Percentiles rank a stretch among this genome's conserved stretches.
phyloP scores from a whole-genome alignment of 345 rosid genomes.

The Melaleuca alternifolia region DNA sequence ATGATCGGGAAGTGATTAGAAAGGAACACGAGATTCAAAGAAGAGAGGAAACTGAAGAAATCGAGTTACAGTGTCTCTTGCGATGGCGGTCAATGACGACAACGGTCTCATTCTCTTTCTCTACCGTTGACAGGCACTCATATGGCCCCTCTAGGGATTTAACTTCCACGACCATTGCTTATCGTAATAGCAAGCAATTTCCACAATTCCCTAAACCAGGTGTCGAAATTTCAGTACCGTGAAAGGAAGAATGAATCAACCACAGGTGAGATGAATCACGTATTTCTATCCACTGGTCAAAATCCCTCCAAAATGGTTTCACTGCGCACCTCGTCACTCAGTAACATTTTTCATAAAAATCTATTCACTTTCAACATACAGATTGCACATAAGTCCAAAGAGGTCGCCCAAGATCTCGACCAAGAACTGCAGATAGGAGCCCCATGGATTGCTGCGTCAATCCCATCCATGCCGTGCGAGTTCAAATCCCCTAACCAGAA shows the following conservation, averaged over 20 bases:
- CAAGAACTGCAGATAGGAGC: not conserved
- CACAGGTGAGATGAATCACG: no score
- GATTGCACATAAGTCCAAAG: no score
- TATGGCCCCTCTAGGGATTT: not conserved
- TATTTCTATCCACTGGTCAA: no score
- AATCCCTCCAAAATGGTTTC: no score
- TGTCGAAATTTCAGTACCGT: not conserved
- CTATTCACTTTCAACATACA: no score
- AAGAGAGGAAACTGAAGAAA: no score
- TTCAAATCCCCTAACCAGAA: not conserved
- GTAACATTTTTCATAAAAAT: no score
- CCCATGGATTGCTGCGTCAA: not conserved
- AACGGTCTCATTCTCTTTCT: not conserved
- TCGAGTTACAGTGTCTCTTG: not conserved
- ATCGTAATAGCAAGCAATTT: not conserved
- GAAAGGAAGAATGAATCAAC: no score
- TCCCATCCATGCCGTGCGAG: not conserved
- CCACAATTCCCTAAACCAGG: not conserved
- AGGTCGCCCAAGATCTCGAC: not conserved
- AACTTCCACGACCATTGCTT: not conserved
- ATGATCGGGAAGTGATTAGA: not conserved
- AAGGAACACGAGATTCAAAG: not conserved
- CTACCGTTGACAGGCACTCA: not conserved
- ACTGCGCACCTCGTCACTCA: no score
- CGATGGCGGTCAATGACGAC: not conserved